These are phyloP conservation scores for Heterobasidion parviporum DNA, from an alignment of 1,284 basidiomycete genomes.

Conservation along the genomic window DNA sequence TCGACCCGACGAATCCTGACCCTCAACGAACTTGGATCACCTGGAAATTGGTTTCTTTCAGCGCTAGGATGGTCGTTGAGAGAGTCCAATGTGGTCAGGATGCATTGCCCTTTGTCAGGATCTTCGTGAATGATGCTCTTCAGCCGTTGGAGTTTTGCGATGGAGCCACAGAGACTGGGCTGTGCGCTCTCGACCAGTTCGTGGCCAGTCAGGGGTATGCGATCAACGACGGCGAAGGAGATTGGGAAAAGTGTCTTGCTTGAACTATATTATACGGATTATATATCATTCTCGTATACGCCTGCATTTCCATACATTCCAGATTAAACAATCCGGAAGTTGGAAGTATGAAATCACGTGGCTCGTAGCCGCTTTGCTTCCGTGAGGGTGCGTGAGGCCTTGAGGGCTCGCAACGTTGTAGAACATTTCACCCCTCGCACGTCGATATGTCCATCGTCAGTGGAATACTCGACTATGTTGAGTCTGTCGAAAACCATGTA, in stretches of 20 bases:
- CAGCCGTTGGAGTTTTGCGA: conserved; percentile 59
- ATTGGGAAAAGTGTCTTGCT: conserved; percentile 52
- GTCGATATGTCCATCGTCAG: conserved; percentile 37
- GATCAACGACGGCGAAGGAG: conserved; percentile 52
- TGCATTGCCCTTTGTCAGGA: conserved; percentile 36
- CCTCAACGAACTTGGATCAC: conserved; percentile 44
- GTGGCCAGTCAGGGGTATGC: conserved; percentile 66
- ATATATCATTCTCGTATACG: too few species aligned
- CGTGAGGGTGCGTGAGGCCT: too few species aligned
- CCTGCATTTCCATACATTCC: too few species aligned
- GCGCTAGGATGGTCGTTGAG: conserved; percentile 57
- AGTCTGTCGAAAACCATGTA: conserved; percentile 58
- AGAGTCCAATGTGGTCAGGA: conserved; percentile 34
- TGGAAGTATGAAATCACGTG: background rate
- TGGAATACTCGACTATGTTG: conserved; percentile 63
- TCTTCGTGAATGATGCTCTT: conserved; percentile 60
- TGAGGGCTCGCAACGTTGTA: too few species aligned
- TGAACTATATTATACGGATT: background rate
- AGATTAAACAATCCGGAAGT: background rate
- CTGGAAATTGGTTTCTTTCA: conserved; percentile 59
- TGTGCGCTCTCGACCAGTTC: conserved; percentile 63
- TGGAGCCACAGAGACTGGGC: conserved; percentile 22
- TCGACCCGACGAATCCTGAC: conserved; percentile 35
- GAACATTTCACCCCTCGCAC: background rate
- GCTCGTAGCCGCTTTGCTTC: background rate